phyloP scores from a whole-genome alignment of 345 rosid genomes.

The Abelmoschus esculentus region DNA sequence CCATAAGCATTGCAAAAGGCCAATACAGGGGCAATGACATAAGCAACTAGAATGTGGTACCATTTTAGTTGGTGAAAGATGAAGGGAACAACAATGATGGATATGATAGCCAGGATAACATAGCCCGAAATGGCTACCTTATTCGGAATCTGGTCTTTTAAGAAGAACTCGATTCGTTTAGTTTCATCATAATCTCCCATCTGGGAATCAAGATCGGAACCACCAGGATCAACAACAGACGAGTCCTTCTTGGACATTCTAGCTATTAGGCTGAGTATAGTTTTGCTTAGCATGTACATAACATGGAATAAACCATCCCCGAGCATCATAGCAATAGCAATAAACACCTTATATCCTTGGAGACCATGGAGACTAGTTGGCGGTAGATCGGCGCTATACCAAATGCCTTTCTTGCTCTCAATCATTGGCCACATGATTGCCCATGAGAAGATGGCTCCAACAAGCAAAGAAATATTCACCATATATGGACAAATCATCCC shows the following conservation, averaged over 20 bases:
- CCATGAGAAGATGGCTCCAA: conserved; percentile 83
- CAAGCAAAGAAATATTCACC: conserved; percentile 65
- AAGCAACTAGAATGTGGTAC: conserved; percentile 67
- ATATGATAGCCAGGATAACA: conserved; percentile 37
- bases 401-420: conserved; percentile 53
- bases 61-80: conserved; percentile 67
- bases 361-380: conserved; percentile 61
- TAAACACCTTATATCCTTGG: conserved; percentile 76
- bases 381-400: conserved; percentile 50
- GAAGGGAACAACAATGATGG: conserved; percentile 48
- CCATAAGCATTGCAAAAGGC: conserved; percentile 94
- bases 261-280: conserved; percentile 29
- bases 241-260: conserved; percentile 10
- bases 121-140: conserved; percentile 58
- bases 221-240: neutral
- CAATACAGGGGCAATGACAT: conserved; percentile 60
- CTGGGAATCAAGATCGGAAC: neutral
- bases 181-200: conserved; percentile 31
- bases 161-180: conserved; percentile 47
- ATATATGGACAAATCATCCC: conserved; percentile 93
- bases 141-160: conserved; percentile 62
- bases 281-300: conserved; percentile 41
- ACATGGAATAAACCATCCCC: conserved; percentile 84
- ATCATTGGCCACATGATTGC: conserved; percentile 83
- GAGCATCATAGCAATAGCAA: conserved; percentile 82